Conservation (phyloP, 768 basidiomycete genomes). For the Rhodotorula graminis region DNA sequence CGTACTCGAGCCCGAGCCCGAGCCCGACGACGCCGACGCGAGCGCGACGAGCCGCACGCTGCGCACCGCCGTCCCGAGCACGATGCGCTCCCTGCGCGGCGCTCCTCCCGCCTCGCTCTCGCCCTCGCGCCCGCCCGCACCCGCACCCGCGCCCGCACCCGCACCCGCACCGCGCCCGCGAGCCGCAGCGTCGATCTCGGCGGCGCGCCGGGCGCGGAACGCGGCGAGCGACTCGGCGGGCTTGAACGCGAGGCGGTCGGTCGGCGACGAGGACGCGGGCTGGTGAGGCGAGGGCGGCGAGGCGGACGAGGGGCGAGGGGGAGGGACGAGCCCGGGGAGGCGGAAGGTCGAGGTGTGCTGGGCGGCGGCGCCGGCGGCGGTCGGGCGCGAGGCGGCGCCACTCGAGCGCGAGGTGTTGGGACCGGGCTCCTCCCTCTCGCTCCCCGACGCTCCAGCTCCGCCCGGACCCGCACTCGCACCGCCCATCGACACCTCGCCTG, state of each 20-base stretch:
- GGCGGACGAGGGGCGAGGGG: not conserved
- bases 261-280: no score
- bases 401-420: not conserved
- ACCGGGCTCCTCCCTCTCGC: no score
- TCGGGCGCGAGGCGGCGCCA: not conserved
- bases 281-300: no score
- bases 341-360: not conserved
- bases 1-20: fast-evolving
- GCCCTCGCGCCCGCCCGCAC: no score
- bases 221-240: not conserved
- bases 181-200: not conserved
- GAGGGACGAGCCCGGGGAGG: not conserved
- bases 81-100: not conserved
- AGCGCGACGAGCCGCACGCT: not conserved
- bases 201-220: not conserved
- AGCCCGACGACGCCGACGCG: not conserved
- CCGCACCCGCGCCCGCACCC: no score
- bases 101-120: not conserved
- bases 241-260: not conserved
- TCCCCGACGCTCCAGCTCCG: no score
- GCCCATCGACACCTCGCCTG: no score
- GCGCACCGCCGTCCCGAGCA: constrained; percentile 12
- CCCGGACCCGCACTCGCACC: no score
- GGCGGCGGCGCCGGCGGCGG: not conserved
- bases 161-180: not conserved